These are phyloP conservation scores for Schizothecium vesticola DNA, from an alignment of 495 filamentous ascomycete species.

Conservation along the genomic window DNA sequence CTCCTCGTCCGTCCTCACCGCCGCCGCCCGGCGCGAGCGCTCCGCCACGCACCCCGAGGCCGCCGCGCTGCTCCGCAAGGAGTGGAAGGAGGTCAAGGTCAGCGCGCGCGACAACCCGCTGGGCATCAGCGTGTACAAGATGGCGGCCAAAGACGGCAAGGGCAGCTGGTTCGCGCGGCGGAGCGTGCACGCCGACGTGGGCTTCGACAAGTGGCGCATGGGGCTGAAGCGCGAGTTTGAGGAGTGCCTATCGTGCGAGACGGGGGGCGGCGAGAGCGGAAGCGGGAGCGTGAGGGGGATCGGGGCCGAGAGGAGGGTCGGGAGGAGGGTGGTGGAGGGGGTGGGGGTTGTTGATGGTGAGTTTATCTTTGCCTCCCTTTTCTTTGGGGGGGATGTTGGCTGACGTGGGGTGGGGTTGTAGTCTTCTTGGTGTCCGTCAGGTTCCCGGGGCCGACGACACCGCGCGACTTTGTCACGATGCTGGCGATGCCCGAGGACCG, in stretches of 20 bases:
- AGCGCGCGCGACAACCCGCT: constrained; percentile 64
- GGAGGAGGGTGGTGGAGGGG: constrained; percentile 47
- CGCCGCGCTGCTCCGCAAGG: constrained; percentile 52
- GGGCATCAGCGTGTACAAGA: constrained; percentile 72
- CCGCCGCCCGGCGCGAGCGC: neutral
- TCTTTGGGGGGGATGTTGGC: constrained; percentile 2
- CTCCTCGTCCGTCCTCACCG: neutral
- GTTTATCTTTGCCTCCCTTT: constrained; percentile 17
- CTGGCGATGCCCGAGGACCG: constrained; percentile 54
- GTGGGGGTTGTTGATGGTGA: constrained; percentile 55
- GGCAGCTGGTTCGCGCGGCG: constrained; percentile 87
- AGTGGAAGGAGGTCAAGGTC: constrained; percentile 85
- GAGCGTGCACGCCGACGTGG: constrained; percentile 62
- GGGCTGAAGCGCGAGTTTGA: constrained; percentile 58
- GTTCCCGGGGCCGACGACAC: constrained; percentile 82
- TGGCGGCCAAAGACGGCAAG: constrained; percentile 69
- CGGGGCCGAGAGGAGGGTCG: constrained; percentile 70
- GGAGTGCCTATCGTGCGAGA: constrained; percentile 51
- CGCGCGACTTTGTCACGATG: constrained; percentile 80
- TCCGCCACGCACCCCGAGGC: constrained; percentile 12
- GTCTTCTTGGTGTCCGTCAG: constrained; percentile 83
- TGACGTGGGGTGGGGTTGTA: constrained; percentile 21
- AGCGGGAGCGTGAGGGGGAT: constrained; percentile 74
- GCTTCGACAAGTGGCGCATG: constrained; percentile 63
- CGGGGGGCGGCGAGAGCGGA: constrained; percentile 33